Evolutionary conservation across 129 eudicot genomes (phyloP).

Genomic region (Pittosporum tobira): DNA sequence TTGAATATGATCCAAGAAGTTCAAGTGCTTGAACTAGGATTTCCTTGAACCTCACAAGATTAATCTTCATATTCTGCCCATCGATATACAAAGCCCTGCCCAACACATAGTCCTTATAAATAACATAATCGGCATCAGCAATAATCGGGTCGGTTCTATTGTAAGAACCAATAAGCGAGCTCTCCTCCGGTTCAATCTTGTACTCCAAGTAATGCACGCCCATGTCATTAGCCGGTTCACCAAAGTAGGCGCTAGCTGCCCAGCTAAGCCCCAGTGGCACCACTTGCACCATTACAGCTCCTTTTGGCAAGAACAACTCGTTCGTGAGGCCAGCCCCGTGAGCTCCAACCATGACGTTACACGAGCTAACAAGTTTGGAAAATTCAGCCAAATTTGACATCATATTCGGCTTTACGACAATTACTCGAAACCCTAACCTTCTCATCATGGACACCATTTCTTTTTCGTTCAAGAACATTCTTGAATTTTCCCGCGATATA

Average conservation of each 20-base stretch:
- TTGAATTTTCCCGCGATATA: too few relatives aligned
- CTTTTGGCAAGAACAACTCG: slow-evolving; percentile 24
- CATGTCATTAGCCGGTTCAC: slow-evolving; percentile 21
- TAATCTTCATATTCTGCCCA: slow-evolving; percentile 17
- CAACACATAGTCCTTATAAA: slow-evolving; percentile 1
- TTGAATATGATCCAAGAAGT: too few relatives aligned
- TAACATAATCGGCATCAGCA: slow-evolving; percentile 9
- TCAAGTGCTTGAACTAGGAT: slow-evolving; percentile 18
- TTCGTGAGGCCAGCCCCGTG: too few relatives aligned
- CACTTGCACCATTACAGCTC: slow-evolving; percentile 29
- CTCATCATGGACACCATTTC: too few relatives aligned
- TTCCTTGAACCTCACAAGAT: slow-evolving; percentile 19
- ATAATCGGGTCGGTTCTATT: slow-evolving; percentile 11
- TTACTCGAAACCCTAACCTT: too few relatives aligned
- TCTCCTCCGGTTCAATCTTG: slow-evolving; percentile 24
- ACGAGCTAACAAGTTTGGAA: slow-evolving; percentile 15
- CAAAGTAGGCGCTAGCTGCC: slow-evolving; percentile 23
- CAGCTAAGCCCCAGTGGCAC: slow-evolving; percentile 20
- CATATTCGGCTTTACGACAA: too few relatives aligned
- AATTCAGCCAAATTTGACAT: slow-evolving; percentile 1
- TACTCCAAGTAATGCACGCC: too few relatives aligned
- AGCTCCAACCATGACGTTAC: slow-evolving; percentile 24
- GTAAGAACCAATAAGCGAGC: slow-evolving; percentile 16
- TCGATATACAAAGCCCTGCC: slow-evolving; percentile 17
- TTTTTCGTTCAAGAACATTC: too few relatives aligned